A percentile compares a stretch with the other conserved stretches of the same genome.
Evolutionary conservation across 2,329 filamentous ascomycete species (phyloP).

Genomic region (Trichoderma sp.): DNA sequence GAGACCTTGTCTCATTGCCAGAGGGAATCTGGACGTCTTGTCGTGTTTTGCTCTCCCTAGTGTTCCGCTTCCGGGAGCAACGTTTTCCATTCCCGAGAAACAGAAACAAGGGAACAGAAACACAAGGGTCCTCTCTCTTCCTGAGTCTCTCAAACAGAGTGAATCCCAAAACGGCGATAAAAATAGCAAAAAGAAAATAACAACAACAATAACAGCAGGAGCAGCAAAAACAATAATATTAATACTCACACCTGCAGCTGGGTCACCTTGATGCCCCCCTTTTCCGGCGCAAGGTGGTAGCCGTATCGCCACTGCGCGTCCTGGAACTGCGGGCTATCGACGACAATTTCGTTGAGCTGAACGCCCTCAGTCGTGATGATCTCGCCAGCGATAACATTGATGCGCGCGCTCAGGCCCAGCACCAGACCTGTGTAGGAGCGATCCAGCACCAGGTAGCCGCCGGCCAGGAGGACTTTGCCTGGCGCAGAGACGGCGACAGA

Average conservation of each 20-base stretch:
- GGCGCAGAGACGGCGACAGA: conserved; percentile 76
- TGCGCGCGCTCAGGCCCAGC: conserved; percentile 64
- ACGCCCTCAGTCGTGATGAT: conserved; percentile 58
- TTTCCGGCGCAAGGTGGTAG: conserved; percentile 65
- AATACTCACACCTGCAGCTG: conserved; percentile 72
- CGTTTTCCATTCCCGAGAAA: neutral
- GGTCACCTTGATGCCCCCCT: conserved; percentile 77
- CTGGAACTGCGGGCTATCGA: conserved; percentile 87
- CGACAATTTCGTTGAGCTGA: conserved; percentile 69
- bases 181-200: neutral
- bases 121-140: neutral
- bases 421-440: conserved; percentile 76
- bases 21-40: neutral
- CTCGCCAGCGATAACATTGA: conserved; percentile 61
- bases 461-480: conserved; percentile 91
- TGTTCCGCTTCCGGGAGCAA: neutral
- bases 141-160: neutral
- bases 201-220: neutral
- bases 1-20: conserved; percentile 10
- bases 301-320: conserved; percentile 87
- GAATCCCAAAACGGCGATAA: neutral
- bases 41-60: neutral
- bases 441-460: conserved; percentile 93
- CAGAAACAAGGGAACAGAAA: neutral
- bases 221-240: neutral